Base-by-base conservation (phyloP, 2,329 filamentous ascomycete species). In the Anisogramma anomala region DNA sequence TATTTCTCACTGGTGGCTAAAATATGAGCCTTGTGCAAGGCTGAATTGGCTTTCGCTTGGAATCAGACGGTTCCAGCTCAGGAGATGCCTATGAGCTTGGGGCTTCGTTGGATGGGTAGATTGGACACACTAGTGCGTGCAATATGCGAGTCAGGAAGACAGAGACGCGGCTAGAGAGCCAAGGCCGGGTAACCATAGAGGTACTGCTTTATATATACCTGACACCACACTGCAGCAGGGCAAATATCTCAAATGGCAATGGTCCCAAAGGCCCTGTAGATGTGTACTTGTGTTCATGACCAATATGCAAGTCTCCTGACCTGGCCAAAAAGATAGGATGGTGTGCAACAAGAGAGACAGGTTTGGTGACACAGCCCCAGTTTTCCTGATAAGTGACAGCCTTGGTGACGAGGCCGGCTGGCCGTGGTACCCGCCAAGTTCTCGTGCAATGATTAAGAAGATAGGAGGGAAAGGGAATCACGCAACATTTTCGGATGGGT, bases 261-360 rank as follows among this genome's bases (percentile, higher is more conserved):
- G n/a, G 33, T 37, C 30, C 25, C 27, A 14, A 41, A 39, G 40
- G 43, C 47, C 46, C 44, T 48, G 40, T 48, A 46, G 35, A 15
- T 30, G 7, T 28, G 22, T 28, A 27, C 23, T 23, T 33, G 25
- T 6, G 17, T 35, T 35, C 35, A 25, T 30, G 19, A 17, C 36
- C 39, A 30, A 42, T 18, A 30, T 20, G 30, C 32, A 20, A 32
- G 43, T 47, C 46, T 43, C 36, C 53, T 57, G 55, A 57, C 55
- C 52, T 42, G 42, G 38, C 26, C 39, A 35, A 19, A 23, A 11
- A 20, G 35, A 37, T 26, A 48, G 44, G 48, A 49, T 49, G 54
- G 55, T 54, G 54, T 50, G 55, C 46, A 47, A 38, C 33, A 39
- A 14, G 28, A 41, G 41, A 44, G 34, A 46, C 40, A 43, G 27